Evolutionary conservation across 352 stramenopile genomes (phyloP), one percentile per base, ranked within the genome.

Genomic region (Globisporangium polare): DNA sequence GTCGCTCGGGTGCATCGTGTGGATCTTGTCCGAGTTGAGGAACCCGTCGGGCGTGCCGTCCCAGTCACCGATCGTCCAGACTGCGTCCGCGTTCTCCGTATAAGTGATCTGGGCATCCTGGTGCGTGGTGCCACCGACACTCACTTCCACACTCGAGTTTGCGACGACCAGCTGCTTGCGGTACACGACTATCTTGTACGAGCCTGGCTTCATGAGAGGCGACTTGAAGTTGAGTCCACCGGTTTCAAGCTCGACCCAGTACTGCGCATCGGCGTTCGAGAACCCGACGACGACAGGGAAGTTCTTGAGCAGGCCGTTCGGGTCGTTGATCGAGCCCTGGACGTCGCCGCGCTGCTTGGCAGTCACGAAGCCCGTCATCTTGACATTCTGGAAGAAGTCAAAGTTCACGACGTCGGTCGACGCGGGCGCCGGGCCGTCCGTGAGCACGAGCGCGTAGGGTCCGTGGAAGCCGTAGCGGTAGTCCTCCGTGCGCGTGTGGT

Each of bases 401-500:
- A 85, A 85, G 55, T 82, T 56, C 0, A 69, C 66, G 8, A 71
- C 67, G 0, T 59, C 69, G 0, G 58, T 62, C 5, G 71, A 54
- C 9, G 58, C 20, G 0, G 73, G 73, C 13, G 68, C 65, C 0
- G 65, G 55, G 12, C 73, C 72, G n/a, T 66, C 72, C 0, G 73
- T 85, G 53, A 84, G 61, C 31, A 70, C 69, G 10, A 85, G 59
- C 5, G 75, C 69, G 58, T 80, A 85, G 3, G 75, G 75, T 1
- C 75, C 75, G 63, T 85, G 68, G 57, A 85, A 82, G 20, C 75
- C 75, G 54, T 74, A 80, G 43, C 75, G 75, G 59, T 85, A 85
- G 47, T 77, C 71, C 20, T 82, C 75, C 1, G 68, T 85, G 47
- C 71, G 73, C 9, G 75, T 85, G 61, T 85, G 75, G 49, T 85